These are phyloP conservation scores for Asterophora parasitica DNA, from an alignment of 768 basidiomycete species.

Conservation along the genomic window DNA sequence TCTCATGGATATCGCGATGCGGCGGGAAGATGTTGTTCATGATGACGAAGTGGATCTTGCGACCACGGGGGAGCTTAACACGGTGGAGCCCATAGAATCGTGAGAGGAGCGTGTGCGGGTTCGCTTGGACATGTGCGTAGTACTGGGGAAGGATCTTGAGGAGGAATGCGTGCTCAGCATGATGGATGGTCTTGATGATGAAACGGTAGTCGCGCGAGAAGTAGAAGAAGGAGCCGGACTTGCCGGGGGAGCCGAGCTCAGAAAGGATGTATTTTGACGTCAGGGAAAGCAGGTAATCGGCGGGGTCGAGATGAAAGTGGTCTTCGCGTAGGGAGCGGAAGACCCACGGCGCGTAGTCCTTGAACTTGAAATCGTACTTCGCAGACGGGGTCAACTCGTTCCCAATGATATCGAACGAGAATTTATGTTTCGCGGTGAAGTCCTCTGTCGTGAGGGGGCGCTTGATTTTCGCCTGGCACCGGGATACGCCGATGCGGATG, in stretches of 20 bases:
- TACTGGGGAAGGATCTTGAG: conserved; percentile 80
- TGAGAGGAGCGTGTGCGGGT: conserved; percentile 91
- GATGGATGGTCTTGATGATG: conserved; percentile 99
- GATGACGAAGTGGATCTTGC: conserved; percentile 98
- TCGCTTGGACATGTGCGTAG: conserved; percentile 77
- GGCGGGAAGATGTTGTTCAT: conserved; percentile 99
- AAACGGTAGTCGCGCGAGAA: conserved; percentile 98
- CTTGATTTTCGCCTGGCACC: conserved; percentile 94
- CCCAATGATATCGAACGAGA: conserved; percentile 94
- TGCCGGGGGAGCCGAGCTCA: conserved; percentile 95
- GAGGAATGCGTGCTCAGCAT: conserved; percentile 91
- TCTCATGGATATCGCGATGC: conserved; percentile 96
- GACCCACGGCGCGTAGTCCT: conserved; percentile 98
- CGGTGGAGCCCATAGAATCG: conserved; percentile 97
- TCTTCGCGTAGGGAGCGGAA: conserved; percentile 95
- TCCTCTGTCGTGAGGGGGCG: conserved; percentile 82
- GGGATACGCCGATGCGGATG: conserved; percentile 91
- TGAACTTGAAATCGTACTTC: conserved; percentile 99
- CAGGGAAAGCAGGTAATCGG: conserved; percentile 94
- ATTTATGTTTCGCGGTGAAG: conserved; percentile 87
- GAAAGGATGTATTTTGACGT: conserved; percentile 98
- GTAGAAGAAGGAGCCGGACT: conserved; percentile 99
- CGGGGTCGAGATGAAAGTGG: conserved; percentile 91
- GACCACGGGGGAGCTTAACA: conserved; percentile 89
- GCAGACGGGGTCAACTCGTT: conserved; percentile 98